phyloP scores from a whole-genome alignment of 2,329 filamentous ascomycete species.

The Diaporthe citrichinensis region DNA sequence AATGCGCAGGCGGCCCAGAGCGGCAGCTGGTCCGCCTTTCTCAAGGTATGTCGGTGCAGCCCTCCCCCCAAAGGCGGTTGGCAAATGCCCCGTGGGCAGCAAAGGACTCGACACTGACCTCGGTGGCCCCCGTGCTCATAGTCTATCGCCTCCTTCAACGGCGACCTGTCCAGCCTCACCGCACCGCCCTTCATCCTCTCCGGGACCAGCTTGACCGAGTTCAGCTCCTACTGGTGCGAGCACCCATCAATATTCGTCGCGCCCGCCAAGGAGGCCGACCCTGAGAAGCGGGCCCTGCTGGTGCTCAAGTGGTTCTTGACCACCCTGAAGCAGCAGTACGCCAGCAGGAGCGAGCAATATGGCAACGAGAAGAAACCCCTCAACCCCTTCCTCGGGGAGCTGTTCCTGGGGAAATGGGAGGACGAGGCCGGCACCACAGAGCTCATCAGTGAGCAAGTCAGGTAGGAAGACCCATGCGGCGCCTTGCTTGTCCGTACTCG shows the following conservation, averaged over 20 bases:
- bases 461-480: conserved; percentile 57
- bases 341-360: conserved; percentile 79
- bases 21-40: conserved; percentile 66
- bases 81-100: not conserved
- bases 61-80: not conserved
- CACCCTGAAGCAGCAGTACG: conserved; percentile 89
- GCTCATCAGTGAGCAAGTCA: conserved; percentile 94
- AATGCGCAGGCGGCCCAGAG: conserved; percentile 55
- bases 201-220: conserved; percentile 83
- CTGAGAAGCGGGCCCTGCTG: conserved; percentile 84
- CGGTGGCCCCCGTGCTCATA: conserved; percentile 46
- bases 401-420: conserved; percentile 93
- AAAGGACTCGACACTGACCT: conserved; percentile 15
- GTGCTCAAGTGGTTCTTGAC: conserved; percentile 98
- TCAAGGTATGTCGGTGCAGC: conserved; percentile 59
- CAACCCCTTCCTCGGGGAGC: conserved; percentile 95
- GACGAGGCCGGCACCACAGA: conserved; percentile 86
- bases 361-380: conserved; percentile 98
- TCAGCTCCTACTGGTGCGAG: conserved; percentile 87
- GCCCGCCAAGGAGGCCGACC: conserved; percentile 82
- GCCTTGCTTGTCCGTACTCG: not conserved
- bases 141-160: conserved; percentile 86
- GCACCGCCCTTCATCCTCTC: conserved; percentile 88
- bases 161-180: conserved; percentile 84
- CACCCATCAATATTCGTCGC: conserved; percentile 85